Base-by-base conservation (phyloP, 2,329 filamentous ascomycete species). In the Talaromyces atroroseus region DNA sequence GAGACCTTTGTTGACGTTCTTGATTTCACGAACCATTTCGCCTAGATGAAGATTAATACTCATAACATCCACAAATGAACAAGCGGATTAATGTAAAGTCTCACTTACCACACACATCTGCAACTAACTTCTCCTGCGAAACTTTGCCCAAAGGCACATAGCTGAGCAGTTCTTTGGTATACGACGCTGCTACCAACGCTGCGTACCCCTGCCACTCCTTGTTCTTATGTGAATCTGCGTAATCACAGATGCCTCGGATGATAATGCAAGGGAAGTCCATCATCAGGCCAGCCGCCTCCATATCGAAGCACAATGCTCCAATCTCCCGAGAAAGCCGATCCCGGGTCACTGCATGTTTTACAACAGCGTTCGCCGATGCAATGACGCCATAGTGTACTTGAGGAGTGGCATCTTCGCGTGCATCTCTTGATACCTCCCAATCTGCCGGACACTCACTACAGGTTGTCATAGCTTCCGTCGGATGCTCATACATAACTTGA, bases 331-430 rank as follows among this genome's bases (percentile, higher is more conserved):
- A 8, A 7, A 55, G 29, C 11, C 18, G 24, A 14, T 49, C 46
- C 14, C 53, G 23, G 5, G 18, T 32, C 2, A 20, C 6, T 14
- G 20, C 53, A 40, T 49, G n/a, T 34, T 55, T 55, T 10, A 64
- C 18, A 12, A 64, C 29, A 23, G 62, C 61, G 45, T 70, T 66
- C 2, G 60, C 64, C 2, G 67, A 69, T 11, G 56, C 66, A 29
- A 69, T 66, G 0, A 55, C 57, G 1, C 66, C 65, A 40, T 68
- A 66, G 46, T 69, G 64, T 14, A 68, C 53, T 11, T 38, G 21
- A 11, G 45, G 21, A 12, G 23, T 11, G 7, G 2, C 14, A 12
- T 40, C 29, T 12, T 26, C 18, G 14, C 50, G 50, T 5, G 14
- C 20, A 26, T 3, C 1, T 34, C 50, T 45, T 46, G 7, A n/a